Evolutionary conservation across 139 green algal species (phyloP), one percentile per base, ranked within the genome.

Genomic region (Auxenochlorella pyrenoidosa): DNA sequence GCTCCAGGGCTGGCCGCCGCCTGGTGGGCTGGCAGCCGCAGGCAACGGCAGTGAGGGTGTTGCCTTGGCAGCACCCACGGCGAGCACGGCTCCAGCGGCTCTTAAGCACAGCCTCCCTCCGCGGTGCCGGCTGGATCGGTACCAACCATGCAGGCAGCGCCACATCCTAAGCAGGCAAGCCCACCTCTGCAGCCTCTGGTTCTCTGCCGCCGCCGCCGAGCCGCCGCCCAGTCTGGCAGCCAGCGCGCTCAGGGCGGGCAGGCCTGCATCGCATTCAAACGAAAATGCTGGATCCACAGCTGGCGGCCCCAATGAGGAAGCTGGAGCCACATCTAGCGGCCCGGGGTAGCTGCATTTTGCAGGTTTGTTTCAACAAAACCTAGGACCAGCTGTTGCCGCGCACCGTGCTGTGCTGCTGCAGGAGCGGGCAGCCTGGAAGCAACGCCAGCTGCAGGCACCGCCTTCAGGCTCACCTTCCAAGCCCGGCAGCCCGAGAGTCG

Each of bases 171-270:
- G 22, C 22, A 34, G 63, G 70, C n/a, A 40, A n/a, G 41, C 60
- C 66, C 40, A 76, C 80, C 63, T 60, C 28, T 63, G 43, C 28
- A 86, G 65, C 80, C 63, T 41, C 30, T 86, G 59, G 19, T 77
- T 86, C 28, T 78, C 80, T 73, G 66, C 66, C 4, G 59, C 79
- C 30, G 6, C 63, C 41, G 40, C 6, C 0, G 80, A 30, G 38
- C 30, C 63, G 40, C 41, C 22, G 26, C 16, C 54, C 63, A n/a
- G 80, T 41, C 60, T 24, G 12, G 80, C 30, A 0, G 80, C 60
- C 60, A 85, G 80, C 30, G 60, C 22, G 38, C 60, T 60, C 0
- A 77, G 60, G 26, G 38, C 41, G 28, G 80, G 59, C 80, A 85
- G 80, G 38, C 60, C 80, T 44, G 36, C 71, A 51, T 3, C 0